Percentiles rank a stretch among this genome's conserved stretches.
These are phyloP conservation scores for Pseudocercospora vitis DNA, from an alignment of 2,329 filamentous ascomycete species.

Conservation along the genomic window DNA sequence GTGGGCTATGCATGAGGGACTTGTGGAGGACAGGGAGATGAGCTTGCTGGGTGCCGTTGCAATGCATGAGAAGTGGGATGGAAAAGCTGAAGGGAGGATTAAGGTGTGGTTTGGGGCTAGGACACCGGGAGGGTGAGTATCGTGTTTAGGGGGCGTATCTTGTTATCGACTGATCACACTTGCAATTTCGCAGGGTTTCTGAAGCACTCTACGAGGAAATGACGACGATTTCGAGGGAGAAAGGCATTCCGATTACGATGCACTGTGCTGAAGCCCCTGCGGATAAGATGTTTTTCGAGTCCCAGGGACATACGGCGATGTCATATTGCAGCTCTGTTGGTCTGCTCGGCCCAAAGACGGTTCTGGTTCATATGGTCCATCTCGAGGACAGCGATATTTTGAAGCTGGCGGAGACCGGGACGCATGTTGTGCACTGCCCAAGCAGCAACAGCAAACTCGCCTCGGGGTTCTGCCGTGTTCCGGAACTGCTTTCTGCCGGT, in stretches of 20 bases:
- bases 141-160: not conserved
- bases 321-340: conserved; percentile 45
- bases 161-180: conserved; percentile 18
- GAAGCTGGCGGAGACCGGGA: conserved; percentile 43
- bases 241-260: conserved; percentile 37
- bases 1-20: conserved; percentile 47
- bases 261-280: conserved; percentile 36
- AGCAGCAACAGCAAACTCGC: conserved; percentile 55
- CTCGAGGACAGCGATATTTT: conserved; percentile 48
- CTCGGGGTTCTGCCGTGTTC: conserved; percentile 51
- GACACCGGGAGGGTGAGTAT: conserved; percentile 40
- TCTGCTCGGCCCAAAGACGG: conserved; percentile 45
- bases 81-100: conserved; percentile 38
- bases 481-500: conserved; percentile 44
- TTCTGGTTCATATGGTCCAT: conserved; percentile 56
- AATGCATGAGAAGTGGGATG: conserved; percentile 41
- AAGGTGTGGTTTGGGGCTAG: conserved; percentile 43
- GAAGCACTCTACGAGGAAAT: conserved; percentile 40
- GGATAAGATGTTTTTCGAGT: conserved; percentile 38
- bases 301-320: conserved; percentile 43
- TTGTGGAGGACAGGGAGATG: conserved; percentile 43
- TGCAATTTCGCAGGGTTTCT: conserved; percentile 32
- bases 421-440: conserved; percentile 53
- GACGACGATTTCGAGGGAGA: conserved; percentile 34
- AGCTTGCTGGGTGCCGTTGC: conserved; percentile 36